phyloP scores from a whole-genome alignment of 2,329 filamentous ascomycete genomes.

The Sporothrix inflata region DNA sequence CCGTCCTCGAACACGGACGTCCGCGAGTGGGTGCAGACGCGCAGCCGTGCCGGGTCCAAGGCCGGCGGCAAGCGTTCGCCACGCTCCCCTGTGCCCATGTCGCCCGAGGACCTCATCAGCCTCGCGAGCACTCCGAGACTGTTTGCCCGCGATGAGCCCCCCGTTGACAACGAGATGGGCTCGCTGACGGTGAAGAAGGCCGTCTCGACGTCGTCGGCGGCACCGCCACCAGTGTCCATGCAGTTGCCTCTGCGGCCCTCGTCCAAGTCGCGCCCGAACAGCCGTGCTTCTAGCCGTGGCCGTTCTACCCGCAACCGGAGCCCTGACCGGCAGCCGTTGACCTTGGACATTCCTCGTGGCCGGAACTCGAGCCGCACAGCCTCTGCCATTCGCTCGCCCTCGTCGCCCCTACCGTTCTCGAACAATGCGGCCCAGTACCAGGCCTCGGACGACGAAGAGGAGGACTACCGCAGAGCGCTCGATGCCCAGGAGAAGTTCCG shows the following conservation, averaged over 20 bases:
- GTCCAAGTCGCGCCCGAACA: constrained; percentile 43
- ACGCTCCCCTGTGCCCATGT: constrained; percentile 92
- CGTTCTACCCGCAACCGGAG: constrained; percentile 49
- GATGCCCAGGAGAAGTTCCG: constrained; percentile 60
- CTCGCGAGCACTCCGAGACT: constrained; percentile 53
- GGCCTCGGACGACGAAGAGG: constrained; percentile 65
- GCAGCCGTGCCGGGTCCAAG: constrained; percentile 65
- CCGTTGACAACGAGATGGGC: constrained; percentile 34
- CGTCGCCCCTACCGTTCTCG: constrained; percentile 78
- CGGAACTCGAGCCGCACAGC: constrained; percentile 64
- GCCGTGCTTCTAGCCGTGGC: constrained; percentile 55
- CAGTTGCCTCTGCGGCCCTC: constrained; percentile 40
- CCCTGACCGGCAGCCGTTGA: constrained; percentile 49
- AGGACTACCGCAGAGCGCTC: constrained; percentile 58
- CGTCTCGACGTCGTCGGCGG: background rate
- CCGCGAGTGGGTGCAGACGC: constrained; percentile 66
- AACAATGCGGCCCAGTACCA: constrained; percentile 57
- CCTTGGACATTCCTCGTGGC: constrained; percentile 58
- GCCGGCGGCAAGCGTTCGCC: constrained; percentile 76
- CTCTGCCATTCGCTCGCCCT: constrained; percentile 70
- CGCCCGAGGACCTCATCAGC: constrained; percentile 78
- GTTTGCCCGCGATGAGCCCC: constrained; percentile 36
- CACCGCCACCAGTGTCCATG: background rate
- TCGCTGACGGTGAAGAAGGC: constrained; percentile 28
- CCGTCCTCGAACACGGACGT: constrained; percentile 60